Conservation (phyloP, 1,284 basidiomycete genomes). For the Malassezia slooffiae region DNA sequence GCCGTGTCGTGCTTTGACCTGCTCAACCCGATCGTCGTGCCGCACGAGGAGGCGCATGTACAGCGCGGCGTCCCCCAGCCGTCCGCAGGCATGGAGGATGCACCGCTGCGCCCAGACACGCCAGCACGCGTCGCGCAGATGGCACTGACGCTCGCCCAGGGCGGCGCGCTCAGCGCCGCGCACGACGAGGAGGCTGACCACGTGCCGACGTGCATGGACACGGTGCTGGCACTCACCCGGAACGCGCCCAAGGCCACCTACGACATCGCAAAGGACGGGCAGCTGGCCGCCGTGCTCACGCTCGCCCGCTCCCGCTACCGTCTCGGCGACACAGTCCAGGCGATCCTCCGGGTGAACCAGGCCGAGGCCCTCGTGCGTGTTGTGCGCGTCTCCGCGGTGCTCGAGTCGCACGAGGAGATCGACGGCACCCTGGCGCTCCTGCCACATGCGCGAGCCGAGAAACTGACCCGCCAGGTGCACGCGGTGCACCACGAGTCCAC, state of each 20-base stretch:
- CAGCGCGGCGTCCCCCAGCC: not conserved
- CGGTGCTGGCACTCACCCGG: constrained; percentile 76
- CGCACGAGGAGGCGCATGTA: constrained; percentile 40
- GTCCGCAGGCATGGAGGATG: too few relatives aligned
- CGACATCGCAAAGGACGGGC: constrained; percentile 43
- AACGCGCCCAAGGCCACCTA: constrained; percentile 69
- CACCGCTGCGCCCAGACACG: too few relatives aligned
- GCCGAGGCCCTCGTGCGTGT: constrained; percentile 23
- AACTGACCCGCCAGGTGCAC: constrained; percentile 27
- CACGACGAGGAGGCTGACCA: too few relatives aligned
- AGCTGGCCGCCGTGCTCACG: constrained; percentile 38
- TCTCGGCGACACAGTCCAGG: constrained; percentile 41
- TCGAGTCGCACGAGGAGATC: constrained; percentile 42
- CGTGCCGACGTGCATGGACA: constrained; percentile 70
- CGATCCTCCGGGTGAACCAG: constrained; percentile 36
- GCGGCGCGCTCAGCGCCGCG: too few relatives aligned
- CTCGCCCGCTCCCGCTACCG: constrained; percentile 34
- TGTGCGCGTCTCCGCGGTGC: constrained; percentile 26
- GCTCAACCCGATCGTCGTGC: constrained; percentile 48
- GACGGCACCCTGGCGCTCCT: constrained; percentile 29
- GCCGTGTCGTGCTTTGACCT: constrained; percentile 48
- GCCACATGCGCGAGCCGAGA: constrained; percentile 22
- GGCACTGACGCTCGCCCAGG: too few relatives aligned
- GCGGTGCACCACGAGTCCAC: constrained; percentile 35
- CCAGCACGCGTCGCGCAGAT: too few relatives aligned